Evolutionary conservation across 2,329 filamentous ascomycete genomes (phyloP).

Genomic region (Fusarium sp.): DNA sequence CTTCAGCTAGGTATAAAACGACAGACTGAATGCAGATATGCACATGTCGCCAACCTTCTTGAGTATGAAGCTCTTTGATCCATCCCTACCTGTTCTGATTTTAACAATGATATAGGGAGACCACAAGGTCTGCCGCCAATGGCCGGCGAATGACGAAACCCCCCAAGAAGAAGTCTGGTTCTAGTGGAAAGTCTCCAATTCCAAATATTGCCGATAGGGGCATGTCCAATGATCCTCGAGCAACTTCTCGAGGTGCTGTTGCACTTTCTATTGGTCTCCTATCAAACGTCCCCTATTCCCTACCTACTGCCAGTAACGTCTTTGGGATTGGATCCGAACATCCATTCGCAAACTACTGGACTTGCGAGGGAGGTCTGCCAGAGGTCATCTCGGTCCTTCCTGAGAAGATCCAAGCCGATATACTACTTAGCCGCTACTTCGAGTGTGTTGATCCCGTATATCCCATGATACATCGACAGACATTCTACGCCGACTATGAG

Average conservation of each 20-base stretch:
- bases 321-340: slow-evolving; percentile 87
- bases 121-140: slow-evolving; percentile 67
- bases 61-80: slow-evolving; percentile 68
- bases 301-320: slow-evolving; percentile 80
- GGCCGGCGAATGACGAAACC: slow-evolving; percentile 71
- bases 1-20: slow-evolving; percentile 76
- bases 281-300: slow-evolving; percentile 81
- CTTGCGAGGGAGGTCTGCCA: slow-evolving; percentile 79
- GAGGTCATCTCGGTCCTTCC: slow-evolving; percentile 84
- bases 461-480: slow-evolving; percentile 82
- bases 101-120: slow-evolving; percentile 63
- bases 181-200: slow-evolving; percentile 58
- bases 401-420: slow-evolving; percentile 82
- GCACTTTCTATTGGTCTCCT: slow-evolving; percentile 74
- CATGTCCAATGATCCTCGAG: slow-evolving; percentile 61
- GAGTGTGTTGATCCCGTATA: slow-evolving; percentile 85
- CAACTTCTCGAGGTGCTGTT: slow-evolving; percentile 65
- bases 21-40: slow-evolving; percentile 82
- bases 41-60: slow-evolving; percentile 81
- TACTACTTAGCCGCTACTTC: slow-evolving; percentile 75
- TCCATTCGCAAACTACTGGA: slow-evolving; percentile 89
- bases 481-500: slow-evolving; percentile 84
- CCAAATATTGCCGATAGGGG: slow-evolving; percentile 72
- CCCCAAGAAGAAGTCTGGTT: slow-evolving; percentile 67
- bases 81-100: slow-evolving; percentile 19